These are phyloP conservation scores for Uronychia binucleata DNA, from an alignment of 73 alveolate genomes.

Conservation along the genomic window DNA sequence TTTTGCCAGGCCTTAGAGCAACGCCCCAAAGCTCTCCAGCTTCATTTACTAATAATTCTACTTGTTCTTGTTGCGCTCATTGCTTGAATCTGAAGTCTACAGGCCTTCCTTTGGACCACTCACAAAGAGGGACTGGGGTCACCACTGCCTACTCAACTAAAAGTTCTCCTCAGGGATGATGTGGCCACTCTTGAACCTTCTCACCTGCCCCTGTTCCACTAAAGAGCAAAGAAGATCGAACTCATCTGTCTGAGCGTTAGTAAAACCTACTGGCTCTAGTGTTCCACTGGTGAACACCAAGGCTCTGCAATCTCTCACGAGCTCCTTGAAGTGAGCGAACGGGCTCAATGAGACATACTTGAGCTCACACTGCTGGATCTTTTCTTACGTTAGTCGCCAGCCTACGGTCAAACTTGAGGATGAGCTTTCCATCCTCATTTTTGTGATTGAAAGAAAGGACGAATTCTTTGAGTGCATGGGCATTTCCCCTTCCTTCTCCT, in stretches of 20 bases:
- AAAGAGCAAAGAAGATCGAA: slow-evolving; percentile 69
- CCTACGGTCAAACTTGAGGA: slow-evolving; percentile 37
- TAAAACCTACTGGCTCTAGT: slow-evolving; percentile 67
- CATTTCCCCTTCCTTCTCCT: neutral
- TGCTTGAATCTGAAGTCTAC: slow-evolving; percentile 65
- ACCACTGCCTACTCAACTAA: neutral
- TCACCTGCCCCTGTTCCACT: slow-evolving; percentile 51
- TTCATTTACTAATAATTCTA: slow-evolving; percentile 8
- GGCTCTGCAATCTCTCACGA: slow-evolving; percentile 64
- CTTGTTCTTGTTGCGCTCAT: slow-evolving; percentile 39
- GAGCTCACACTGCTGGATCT: slow-evolving; percentile 9
- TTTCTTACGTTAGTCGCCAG: neutral
- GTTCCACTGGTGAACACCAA: slow-evolving; percentile 92
- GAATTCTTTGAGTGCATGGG: slow-evolving; percentile 37
- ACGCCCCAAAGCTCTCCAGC: too few species aligned
- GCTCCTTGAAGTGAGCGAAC: slow-evolving; percentile 53
- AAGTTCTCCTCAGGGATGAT: slow-evolving; percentile 80
- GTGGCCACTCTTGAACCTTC: slow-evolving; percentile 78
- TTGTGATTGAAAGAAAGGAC: slow-evolving; percentile 48
- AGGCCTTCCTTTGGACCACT: slow-evolving; percentile 32
- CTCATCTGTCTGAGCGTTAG: slow-evolving; percentile 37
- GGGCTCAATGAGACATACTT: slow-evolving; percentile 71
- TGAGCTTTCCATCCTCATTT: slow-evolving; percentile 61
- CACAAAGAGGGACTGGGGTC: slow-evolving; percentile 47
- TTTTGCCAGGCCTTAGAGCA: slow-evolving; percentile 56